Percentiles rank a stretch among this genome's conserved stretches.
Conservation (phyloP, 148 eudicot species). For the Rhododendron griersonianum region DNA sequence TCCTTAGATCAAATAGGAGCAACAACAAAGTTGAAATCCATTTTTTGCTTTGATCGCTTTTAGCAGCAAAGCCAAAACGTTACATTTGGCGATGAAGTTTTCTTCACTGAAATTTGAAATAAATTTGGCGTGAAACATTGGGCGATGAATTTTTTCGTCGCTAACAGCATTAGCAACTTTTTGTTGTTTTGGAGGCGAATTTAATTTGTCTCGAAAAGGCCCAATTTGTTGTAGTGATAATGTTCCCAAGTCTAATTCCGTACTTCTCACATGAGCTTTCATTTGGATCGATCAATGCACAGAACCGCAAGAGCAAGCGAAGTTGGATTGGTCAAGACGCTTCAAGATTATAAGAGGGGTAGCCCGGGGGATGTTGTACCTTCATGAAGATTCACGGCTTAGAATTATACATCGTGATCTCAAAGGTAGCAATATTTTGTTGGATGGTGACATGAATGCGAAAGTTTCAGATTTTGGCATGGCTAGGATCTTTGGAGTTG, state of each 20-base stretch:
- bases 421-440: background rate
- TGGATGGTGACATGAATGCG: conserved; percentile 26
- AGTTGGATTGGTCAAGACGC: conserved; percentile 30
- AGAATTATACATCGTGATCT: background rate
- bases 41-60: no score
- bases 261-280: background rate
- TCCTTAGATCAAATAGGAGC: no score
- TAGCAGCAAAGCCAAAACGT: no score
- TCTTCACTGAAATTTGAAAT: no score
- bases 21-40: no score
- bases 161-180: no score
- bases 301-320: conserved; percentile 17
- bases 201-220: no score
- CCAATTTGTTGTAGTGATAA: no score
- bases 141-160: no score
- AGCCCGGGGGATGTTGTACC: conserved; percentile 29
- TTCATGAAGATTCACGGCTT: conserved; percentile 24
- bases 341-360: conserved; percentile 23
- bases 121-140: no score
- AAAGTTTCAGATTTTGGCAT: conserved; percentile 12
- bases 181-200: no score
- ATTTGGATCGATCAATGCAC: background rate
- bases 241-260: background rate
- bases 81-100: no score
- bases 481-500: background rate